Base-by-base conservation (phyloP, 176 grass and related monocot genomes). In the Poa pratensis region DNA sequence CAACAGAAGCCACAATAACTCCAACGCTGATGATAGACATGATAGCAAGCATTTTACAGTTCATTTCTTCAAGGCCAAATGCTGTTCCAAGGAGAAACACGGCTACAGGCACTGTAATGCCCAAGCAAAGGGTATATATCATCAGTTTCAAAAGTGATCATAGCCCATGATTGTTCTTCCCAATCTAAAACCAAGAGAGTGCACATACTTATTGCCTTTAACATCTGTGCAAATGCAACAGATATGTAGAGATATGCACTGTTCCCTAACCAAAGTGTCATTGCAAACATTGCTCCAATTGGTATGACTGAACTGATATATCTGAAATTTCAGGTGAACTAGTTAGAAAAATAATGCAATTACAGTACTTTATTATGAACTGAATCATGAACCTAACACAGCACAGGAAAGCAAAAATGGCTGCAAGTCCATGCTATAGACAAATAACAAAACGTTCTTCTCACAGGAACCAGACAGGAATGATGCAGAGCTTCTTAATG, bases 241-340 rank as follows among this genome's bases (percentile, higher is more conserved):
- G 96, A 98, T 92, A 98, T 95, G 76, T 98, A 98, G 52, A 98
- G 93, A 59, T 98, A 98, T 26, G 96, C 96, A 73, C 96, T 98
- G 84, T 98, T 98, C 58, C 96, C 96, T 54, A 99, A 81, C 96
- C 96, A 99, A 71, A 99, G 84, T 57, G 96, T 99, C 93, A 99
- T 94, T 74, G 96, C 96, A 84, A 99, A 99, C 96, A 99, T 99
- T 43, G 91, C 93, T 84, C 93, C 96, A 79, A 99, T 99, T 86
- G 96, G 96, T 75, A 96, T 88, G 59, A 99, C 96, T 69, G 96
- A 99, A 83, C 83, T 94, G 65, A 92, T 82, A 83, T 99, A 99
- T 94, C 96, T 99, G 96, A 86, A 90, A 92, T 46, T 51, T 61
- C 75, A 80, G 13, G 12, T 27, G 60, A 61, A 32, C 22, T 80